Evolutionary conservation across 768 basidiomycete genomes (phyloP).

Genomic region (Butyriboletus loyo): DNA sequence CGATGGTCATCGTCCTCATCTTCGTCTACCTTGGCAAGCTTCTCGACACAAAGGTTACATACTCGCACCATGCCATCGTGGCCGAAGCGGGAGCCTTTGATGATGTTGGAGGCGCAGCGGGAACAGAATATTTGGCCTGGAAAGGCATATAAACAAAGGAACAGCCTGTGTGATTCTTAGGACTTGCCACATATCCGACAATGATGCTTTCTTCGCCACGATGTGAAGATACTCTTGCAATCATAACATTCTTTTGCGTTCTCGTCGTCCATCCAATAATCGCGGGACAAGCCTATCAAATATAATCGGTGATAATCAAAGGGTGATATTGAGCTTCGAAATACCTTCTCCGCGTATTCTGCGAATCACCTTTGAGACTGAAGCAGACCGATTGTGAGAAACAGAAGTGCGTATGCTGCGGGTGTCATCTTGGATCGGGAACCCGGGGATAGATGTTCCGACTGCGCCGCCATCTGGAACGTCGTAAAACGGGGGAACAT

Average conservation of each 20-base stretch:
- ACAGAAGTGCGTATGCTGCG: slow-evolving; percentile 76
- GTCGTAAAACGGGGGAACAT: slow-evolving; percentile 53
- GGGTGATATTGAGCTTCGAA: slow-evolving; percentile 10
- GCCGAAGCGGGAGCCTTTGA: slow-evolving; percentile 90
- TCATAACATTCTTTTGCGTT: slow-evolving; percentile 95
- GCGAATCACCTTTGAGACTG: slow-evolving; percentile 89
- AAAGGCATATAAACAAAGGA: neutral
- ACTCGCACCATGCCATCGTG: slow-evolving; percentile 94
- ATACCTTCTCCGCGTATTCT: slow-evolving; percentile 86
- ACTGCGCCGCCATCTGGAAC: slow-evolving; percentile 52
- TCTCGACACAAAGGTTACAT: slow-evolving; percentile 93
- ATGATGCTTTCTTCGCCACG: slow-evolving; percentile 95
- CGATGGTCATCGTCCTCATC: slow-evolving; percentile 89
- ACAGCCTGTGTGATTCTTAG: neutral
- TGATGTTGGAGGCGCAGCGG: slow-evolving; percentile 93
- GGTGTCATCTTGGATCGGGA: slow-evolving; percentile 89
- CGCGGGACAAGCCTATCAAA: slow-evolving; percentile 71
- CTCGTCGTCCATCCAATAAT: slow-evolving; percentile 99
- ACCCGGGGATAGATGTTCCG: slow-evolving; percentile 84
- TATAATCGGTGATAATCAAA: slow-evolving; percentile 6
- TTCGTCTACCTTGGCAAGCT: slow-evolving; percentile 81
- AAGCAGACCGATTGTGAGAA: slow-evolving; percentile 71
- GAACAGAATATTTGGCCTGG: slow-evolving; percentile 96
- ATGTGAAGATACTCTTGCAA: slow-evolving; percentile 90
- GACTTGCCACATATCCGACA: slow-evolving; percentile 90